These are phyloP conservation scores for Musa acuminata DNA, from an alignment of 176 grass and related monocot species.

Conservation along the genomic window DNA sequence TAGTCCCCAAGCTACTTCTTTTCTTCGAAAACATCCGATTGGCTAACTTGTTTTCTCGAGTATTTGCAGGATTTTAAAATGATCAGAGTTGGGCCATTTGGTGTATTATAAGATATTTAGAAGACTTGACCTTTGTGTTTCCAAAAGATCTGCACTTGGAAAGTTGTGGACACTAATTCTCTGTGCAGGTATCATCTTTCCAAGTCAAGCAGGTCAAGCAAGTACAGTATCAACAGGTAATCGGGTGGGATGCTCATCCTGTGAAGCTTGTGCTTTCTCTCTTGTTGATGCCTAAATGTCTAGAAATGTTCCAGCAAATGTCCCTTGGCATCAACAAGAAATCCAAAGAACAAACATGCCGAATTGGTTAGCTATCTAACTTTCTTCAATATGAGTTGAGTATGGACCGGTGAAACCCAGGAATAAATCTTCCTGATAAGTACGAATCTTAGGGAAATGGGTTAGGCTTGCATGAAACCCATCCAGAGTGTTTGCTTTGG, in stretches of 20 bases:
- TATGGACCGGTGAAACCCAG: background rate
- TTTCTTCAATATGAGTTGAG: background rate
- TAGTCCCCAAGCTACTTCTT: too few relatives aligned
- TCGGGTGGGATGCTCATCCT: too few relatives aligned
- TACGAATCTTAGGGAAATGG: background rate
- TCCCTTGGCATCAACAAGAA: background rate
- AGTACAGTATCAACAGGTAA: background rate
- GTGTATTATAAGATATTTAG: background rate
- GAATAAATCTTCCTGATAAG: background rate
- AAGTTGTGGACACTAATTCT: background rate
- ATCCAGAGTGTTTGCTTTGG: background rate
- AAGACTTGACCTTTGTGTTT: background rate
- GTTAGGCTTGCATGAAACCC: background rate
- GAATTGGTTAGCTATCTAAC: background rate
- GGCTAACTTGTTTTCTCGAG: too few relatives aligned
- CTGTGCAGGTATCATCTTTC: background rate
- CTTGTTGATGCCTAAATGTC: background rate
- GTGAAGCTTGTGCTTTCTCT: background rate
- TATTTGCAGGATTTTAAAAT: too few relatives aligned
- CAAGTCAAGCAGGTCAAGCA: background rate
- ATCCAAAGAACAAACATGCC: background rate
- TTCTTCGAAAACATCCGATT: too few relatives aligned
- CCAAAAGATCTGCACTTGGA: background rate
- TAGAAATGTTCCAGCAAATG: background rate
- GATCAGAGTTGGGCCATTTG: too few relatives aligned